Evolutionary conservation across 768 basidiomycete genomes (phyloP), one percentile per base, ranked within the genome.

Genomic region (Boletus reticuloceps): DNA sequence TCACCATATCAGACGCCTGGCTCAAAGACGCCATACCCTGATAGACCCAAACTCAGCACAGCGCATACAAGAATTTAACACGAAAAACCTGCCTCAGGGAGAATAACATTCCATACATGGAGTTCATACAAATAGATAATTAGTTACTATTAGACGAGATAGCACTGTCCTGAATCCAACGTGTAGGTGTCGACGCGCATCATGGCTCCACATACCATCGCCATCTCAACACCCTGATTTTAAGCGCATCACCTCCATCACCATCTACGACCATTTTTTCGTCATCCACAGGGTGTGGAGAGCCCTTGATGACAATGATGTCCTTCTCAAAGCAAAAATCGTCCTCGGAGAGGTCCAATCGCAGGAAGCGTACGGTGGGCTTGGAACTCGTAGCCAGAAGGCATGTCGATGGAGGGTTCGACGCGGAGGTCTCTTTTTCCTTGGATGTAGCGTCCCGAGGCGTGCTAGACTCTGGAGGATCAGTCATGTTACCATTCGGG

Each of bases 141-240:
- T 14, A 39, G 16, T 39, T 19, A 39, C 38, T 19, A 37, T 50
- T 11, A 51, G 43, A 42, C 51, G 54, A 65, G 50, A 65, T 58
- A 44, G 2, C 50, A 44, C n/a, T 38, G 2, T 40, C 17, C 38
- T 39, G n/a, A 34, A 29, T 45, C 19, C 38, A 58, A 34, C 20
- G 12, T 16, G 46, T 34, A 14, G n/a, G 42, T 8, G 25, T 9
- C 11, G n/a, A 47, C 34, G 34, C 31, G 22, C 45, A 37, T 54
- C 56, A 61, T 6, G 34, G 14, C 22, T 14, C 37, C 17, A 39
- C 16, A 44, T 61, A 51, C 69, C 69, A 69, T 27, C 64, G 51
- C 69, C 69, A 69, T 39, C 69, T 58, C 36, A 68, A 37, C 42
- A 72, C 70, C 51, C 58, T 60, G 46, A 72, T 51, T 34, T 51